Conservation (phyloP, 1,139 yeast species). For the Kodamaea anthophila region DNA sequence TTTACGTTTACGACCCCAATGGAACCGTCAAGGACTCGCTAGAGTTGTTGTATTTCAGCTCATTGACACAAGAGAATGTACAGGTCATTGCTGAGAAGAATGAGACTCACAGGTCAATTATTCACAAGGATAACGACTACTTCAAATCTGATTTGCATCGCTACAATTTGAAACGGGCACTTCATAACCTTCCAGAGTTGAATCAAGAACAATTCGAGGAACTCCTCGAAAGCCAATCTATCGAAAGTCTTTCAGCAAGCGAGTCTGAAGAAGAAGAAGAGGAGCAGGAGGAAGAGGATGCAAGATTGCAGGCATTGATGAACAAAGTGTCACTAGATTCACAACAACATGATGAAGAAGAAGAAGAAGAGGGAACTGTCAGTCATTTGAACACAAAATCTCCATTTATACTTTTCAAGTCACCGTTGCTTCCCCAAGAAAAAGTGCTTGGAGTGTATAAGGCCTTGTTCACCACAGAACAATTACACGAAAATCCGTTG, state of each 20-base stretch:
- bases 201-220: constrained; percentile 56
- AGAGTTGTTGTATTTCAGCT: constrained; percentile 53
- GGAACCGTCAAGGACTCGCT: constrained; percentile 40
- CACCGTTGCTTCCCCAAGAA: constrained; percentile 35
- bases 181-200: constrained; percentile 41
- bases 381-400: constrained; percentile 60
- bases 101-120: not conserved
- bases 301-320: constrained; percentile 27
- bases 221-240: constrained; percentile 44
- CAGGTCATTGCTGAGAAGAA: not conserved
- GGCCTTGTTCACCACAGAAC: constrained; percentile 43
- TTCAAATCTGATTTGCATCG: constrained; percentile 59
- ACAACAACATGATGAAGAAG: constrained; percentile 2
- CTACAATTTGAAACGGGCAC: constrained; percentile 51
- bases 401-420: constrained; percentile 53
- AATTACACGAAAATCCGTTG: constrained; percentile 32
- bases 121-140: constrained; percentile 15
- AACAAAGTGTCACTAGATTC: constrained; percentile 24
- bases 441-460: constrained; percentile 68
- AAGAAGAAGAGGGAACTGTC: constrained; percentile 22
- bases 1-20: constrained; percentile 51
- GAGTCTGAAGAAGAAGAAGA: constrained; percentile 29
- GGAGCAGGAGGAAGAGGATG: constrained; percentile 8
- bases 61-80: constrained; percentile 28
- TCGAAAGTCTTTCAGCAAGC: constrained; percentile 58